These are phyloP conservation scores for Colletotrichum melonis DNA, from an alignment of 2,329 filamentous ascomycete species.

Conservation along the genomic window DNA sequence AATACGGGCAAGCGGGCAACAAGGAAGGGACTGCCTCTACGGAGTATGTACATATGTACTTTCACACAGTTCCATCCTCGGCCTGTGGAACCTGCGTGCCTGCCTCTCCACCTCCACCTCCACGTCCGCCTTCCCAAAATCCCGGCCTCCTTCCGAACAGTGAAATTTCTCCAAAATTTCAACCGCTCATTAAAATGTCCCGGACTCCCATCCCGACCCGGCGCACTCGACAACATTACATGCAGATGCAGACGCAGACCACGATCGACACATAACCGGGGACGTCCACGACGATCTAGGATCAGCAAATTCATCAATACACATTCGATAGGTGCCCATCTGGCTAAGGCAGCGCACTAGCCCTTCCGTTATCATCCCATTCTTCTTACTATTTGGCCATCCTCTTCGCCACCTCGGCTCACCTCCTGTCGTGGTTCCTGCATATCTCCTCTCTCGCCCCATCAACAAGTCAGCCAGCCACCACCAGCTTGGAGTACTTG, in stretches of 20 bases:
- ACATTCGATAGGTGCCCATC: not conserved
- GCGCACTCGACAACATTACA: not conserved
- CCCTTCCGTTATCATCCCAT: not conserved
- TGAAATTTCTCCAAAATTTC: constrained; percentile 26
- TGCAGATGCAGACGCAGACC: not conserved
- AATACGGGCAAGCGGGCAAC: not conserved
- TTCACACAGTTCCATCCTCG: not conserved
- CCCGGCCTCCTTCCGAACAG: not conserved
- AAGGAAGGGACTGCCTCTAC: not conserved
- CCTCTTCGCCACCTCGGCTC: not conserved
- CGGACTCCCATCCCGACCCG: not conserved
- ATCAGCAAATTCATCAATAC: not conserved
- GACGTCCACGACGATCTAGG: not conserved
- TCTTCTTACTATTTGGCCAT: not conserved
- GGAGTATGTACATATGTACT: not conserved
- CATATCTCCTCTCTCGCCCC: not conserved
- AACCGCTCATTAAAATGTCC: not conserved
- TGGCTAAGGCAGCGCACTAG: too few species aligned
- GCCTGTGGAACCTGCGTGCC: not conserved
- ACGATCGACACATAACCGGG: not conserved
- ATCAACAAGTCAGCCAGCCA: too few species aligned
- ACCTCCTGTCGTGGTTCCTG: not conserved
- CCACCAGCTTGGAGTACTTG: not conserved
- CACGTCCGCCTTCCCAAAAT: not conserved
- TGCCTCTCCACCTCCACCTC: not conserved